Evolutionary conservation across 495 filamentous ascomycete species (phyloP), one percentile per base, ranked within the genome.

Genomic region (Ramalina intermedia): DNA sequence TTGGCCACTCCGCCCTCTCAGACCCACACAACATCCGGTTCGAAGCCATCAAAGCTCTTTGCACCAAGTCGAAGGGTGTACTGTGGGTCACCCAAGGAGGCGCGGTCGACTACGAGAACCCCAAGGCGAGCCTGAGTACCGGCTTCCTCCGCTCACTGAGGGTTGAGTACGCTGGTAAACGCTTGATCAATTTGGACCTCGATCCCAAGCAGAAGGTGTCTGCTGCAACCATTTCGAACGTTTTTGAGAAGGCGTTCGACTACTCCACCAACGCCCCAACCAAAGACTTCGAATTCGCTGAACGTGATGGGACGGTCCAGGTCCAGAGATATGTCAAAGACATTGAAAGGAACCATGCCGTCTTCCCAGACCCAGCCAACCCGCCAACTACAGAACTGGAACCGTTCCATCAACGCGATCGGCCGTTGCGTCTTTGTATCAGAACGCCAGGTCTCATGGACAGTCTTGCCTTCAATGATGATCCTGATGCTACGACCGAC

Each of bases 31-130:
- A 18, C n/a, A 26, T 16, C 11, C 42, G 42, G 5, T 26, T 44
- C 7, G 23, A 26, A 6, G 23, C 42, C 5, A 20, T 44, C 21
- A 44, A 44, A 26, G 23, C 16, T 13, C 23, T 44, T 27, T 44
- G 16, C 29, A 26, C 42, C 0, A 26, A 26, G n/a, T 20, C 42
- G 9, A 26, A 20, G 9, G 42, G 42, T 20, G 17, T 44, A 33
- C 37, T 63, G 1, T 65, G 62, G 62, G 42, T 63, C 3, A 59
- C 61, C 1, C 42, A 38, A n/a, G 59, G 62, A 2, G 59, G 51
- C 16, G 18, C 48, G 4, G 45, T 53, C 2, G 38, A 55, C 1
- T 27, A 44, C 35, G 49, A 53, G 29, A 6, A 40, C 0, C 58
- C 60, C 0, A 47, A 45, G 2, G 18, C 18, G 1, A 40, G 42